Percentiles rank a stretch among this genome's conserved stretches.
Conservation (phyloP, 2,329 filamentous ascomycete genomes). For the Fusarium xyrophilum region DNA sequence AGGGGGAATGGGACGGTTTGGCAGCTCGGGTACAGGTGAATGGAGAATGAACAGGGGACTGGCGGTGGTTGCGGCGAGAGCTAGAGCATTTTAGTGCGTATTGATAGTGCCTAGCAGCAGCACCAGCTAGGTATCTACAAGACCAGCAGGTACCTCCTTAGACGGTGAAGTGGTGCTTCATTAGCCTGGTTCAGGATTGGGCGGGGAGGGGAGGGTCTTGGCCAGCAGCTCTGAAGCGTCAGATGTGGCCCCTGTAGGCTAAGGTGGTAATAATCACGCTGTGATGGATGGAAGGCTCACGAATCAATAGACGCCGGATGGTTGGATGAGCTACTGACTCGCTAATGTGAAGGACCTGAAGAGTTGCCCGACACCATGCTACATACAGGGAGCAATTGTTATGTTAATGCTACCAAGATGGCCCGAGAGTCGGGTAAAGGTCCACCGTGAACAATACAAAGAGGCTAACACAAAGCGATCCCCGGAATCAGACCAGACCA, state of each 20-base stretch:
- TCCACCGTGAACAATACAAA: conserved; percentile 1
- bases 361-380: not conserved
- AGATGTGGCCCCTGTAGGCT: conserved; percentile 34
- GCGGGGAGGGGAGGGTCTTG: conserved; percentile 34
- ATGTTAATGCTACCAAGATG: not conserved
- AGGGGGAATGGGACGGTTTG: conserved; percentile 38
- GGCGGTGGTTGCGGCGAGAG: conserved; percentile 25
- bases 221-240: conserved; percentile 22
- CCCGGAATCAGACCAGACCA: conserved; percentile 14
- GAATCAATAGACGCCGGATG: conserved; percentile 22
- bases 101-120: not conserved
- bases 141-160: conserved; percentile 28
- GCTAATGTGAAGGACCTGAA: conserved; percentile 5
- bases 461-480: conserved; percentile 14
- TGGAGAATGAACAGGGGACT: conserved; percentile 26
- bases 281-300: conserved; percentile 5
- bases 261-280: conserved; percentile 18
- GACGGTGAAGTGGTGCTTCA: conserved; percentile 29
- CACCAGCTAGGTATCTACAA: conserved; percentile 19
- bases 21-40: conserved; percentile 37
- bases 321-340: conserved; percentile 1
- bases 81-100: conserved; percentile 11
- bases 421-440: not conserved
- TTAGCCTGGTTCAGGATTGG: conserved; percentile 42
- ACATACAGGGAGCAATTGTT: conserved; percentile 2